A percentile compares a stretch with the other conserved stretches of the same genome.
These are phyloP conservation scores for Daldinia concentrica DNA, from an alignment of 495 filamentous ascomycete genomes.

Conservation along the genomic window DNA sequence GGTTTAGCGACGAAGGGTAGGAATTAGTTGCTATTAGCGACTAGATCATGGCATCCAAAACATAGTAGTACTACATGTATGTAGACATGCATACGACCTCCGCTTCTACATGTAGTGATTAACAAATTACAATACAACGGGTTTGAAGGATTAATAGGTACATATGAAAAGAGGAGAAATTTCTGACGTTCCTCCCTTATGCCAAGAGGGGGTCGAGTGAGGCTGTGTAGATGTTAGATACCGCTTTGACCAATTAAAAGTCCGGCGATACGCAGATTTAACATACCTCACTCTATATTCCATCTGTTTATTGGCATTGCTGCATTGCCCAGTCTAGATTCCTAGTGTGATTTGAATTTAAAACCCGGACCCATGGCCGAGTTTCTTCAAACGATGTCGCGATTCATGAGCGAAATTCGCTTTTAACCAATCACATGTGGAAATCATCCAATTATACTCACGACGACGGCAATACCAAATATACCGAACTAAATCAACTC, in stretches of 20 bases:
- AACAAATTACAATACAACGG: constrained; percentile 11
- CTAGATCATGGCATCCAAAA: constrained; percentile 11
- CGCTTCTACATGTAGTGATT: background rate
- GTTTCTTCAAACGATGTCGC: constrained; percentile 11
- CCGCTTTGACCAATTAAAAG: constrained; percentile 22
- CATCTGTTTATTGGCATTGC: background rate
- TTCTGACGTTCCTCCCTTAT: constrained; percentile 32
- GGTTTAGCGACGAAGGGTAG: no score
- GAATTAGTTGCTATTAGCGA: background rate
- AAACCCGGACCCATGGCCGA: background rate
- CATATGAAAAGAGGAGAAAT: constrained; percentile 15
- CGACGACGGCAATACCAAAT: constrained; percentile 9
- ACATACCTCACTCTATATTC: constrained; percentile 1
- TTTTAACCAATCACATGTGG: constrained; percentile 12
- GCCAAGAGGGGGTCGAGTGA: constrained; percentile 35
- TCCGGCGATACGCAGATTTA: constrained; percentile 21
- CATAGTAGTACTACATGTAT: constrained; percentile 1
- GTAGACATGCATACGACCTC: background rate
- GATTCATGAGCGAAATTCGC: constrained; percentile 28
- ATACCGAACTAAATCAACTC: background rate
- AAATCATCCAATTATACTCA: background rate
- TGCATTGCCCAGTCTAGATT: background rate
- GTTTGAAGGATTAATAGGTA: constrained; percentile 19
- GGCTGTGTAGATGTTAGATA: constrained; percentile 40
- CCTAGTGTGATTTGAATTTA: background rate